These are phyloP conservation scores for Euphorbia pulcherrima DNA, from an alignment of 345 rosid species.

Conservation along the genomic window DNA sequence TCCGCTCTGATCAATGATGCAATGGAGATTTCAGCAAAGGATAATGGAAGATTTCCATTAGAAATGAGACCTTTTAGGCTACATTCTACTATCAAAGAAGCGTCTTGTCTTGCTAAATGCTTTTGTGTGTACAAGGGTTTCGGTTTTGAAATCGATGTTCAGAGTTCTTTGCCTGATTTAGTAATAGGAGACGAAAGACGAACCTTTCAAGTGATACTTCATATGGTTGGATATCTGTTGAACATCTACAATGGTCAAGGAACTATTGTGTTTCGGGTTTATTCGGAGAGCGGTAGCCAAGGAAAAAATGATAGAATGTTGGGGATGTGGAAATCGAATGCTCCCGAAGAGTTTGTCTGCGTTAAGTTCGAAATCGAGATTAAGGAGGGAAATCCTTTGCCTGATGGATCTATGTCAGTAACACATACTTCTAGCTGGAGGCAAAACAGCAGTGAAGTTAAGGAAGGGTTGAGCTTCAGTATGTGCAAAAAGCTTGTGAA, in stretches of 20 bases:
- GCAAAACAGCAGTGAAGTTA: constrained; percentile 43
- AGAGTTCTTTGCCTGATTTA: constrained; percentile 63
- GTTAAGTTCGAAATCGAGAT: constrained; percentile 75
- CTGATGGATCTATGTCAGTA: constrained; percentile 37
- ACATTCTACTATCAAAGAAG: constrained; percentile 74
- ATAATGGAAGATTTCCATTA: constrained; percentile 59
- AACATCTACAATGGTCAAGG: constrained; percentile 54
- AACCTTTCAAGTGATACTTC: constrained; percentile 86
- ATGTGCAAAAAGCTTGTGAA: constrained; percentile 91
- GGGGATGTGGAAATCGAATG: constrained; percentile 49
- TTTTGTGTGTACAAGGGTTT: constrained; percentile 65
- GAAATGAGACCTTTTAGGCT: constrained; percentile 65
- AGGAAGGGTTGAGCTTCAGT: constrained; percentile 69
- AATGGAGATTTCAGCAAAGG: constrained; percentile 69
- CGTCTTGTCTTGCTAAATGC: constrained; percentile 80
- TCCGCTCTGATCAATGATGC: constrained; percentile 74
- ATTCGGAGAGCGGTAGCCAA: constrained; percentile 39
- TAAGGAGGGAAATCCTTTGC: constrained; percentile 35
- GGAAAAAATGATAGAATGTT: constrained; percentile 46
- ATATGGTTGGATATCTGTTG: constrained; percentile 78
- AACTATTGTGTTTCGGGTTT: constrained; percentile 53
- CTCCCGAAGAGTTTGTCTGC: constrained; percentile 42
- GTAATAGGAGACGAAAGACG: constrained; percentile 84
- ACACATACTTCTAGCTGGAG: constrained; percentile 33
- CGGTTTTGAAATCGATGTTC: constrained; percentile 61